A percentile compares a stretch with the other conserved stretches of the same genome.
These are phyloP conservation scores for Fusarium penzigii DNA, from an alignment of 2,329 filamentous ascomycete genomes.

Conservation along the genomic window DNA sequence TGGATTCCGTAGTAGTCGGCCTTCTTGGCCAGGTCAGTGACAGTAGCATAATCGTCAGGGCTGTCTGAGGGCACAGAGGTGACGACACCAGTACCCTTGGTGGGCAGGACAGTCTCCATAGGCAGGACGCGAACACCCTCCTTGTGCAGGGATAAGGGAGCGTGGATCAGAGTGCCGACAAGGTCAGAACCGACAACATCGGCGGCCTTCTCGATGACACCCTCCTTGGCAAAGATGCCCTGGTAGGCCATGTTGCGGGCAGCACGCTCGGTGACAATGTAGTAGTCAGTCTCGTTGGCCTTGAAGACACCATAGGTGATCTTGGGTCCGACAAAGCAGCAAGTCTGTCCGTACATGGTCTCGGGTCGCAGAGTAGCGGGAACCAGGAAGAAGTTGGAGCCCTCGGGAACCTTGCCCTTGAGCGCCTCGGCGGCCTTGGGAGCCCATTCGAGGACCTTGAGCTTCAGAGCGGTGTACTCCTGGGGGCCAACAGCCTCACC, in stretches of 20 bases:
- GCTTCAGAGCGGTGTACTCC: constrained; percentile 90
- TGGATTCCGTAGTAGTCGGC: constrained; percentile 94
- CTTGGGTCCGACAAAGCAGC: constrained; percentile 90
- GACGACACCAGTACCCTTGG: constrained; percentile 95
- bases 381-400: constrained; percentile 82
- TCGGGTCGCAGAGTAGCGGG: constrained; percentile 91
- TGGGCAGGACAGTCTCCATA: constrained; percentile 90
- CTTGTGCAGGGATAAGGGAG: constrained; percentile 83
- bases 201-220: constrained; percentile 71
- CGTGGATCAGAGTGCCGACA: constrained; percentile 85
- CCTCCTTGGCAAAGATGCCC: constrained; percentile 77
- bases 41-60: constrained; percentile 88
- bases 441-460: constrained; percentile 89
- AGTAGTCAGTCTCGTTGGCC: constrained; percentile 76
- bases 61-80: constrained; percentile 95
- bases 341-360: constrained; percentile 98
- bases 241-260: constrained; percentile 98
- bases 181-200: constrained; percentile 77
- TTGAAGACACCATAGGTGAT: constrained; percentile 90
- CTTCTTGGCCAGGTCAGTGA: constrained; percentile 89
- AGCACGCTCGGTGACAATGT: constrained; percentile 78
- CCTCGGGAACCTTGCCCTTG: constrained; percentile 75
- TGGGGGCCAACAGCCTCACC: constrained; percentile 67
- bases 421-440: constrained; percentile 71
- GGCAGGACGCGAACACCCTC: constrained; percentile 85